Evolutionary conservation across 2,329 filamentous ascomycete species (phyloP), one percentile per base, ranked within the genome.

Genomic region (Leptodontidium sp.): DNA sequence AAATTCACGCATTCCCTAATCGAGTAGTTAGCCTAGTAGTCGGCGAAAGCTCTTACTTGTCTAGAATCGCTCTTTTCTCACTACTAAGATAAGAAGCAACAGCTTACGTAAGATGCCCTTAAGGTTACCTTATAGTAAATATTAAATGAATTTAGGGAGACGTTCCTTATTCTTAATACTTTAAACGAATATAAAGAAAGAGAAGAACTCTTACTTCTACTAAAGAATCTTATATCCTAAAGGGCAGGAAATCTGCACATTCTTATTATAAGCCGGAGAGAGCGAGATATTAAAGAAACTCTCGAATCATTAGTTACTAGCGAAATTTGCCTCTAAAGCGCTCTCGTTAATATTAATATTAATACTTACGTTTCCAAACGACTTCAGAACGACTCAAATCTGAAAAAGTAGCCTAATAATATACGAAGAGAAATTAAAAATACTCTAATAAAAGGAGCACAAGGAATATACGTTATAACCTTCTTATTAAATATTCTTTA

Each of bases 381-480:
- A n/a, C n/a, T n/a, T n/a, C n/a, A n/a, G n/a, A n/a, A n/a, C n/a
- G n/a, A n/a, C n/a, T n/a, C n/a, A n/a, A n/a, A 74, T 0, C 70
- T 75, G 0, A 76, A n/a, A 71, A 24, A 72, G 52, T 77, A 73
- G 75, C 61, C 53, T 43, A 35, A 64, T 29, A 64, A 70, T 24
- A 61, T 72, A 52, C 69, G 75, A 32, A 59, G 68, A 12, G 66
- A 75, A 29, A 78, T 77, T 55, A 69, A 78, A 61, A 32, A 2
- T 26, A 55, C 58, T 40, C 47, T 79, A 17, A 69, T 71, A 8
- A 3, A 71, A 11, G 77, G 76, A 38, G 71, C 76, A 7, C 61
- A 75, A 57, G 77, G 77, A 66, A 79, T 78, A 77, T 79, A 73
- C 69, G 76, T 47, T 38, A 3, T n/a, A 62, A 43, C 24, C 5